phyloP scores from a whole-genome alignment of 768 basidiomycete species.

The Mrakia gelida region DNA sequence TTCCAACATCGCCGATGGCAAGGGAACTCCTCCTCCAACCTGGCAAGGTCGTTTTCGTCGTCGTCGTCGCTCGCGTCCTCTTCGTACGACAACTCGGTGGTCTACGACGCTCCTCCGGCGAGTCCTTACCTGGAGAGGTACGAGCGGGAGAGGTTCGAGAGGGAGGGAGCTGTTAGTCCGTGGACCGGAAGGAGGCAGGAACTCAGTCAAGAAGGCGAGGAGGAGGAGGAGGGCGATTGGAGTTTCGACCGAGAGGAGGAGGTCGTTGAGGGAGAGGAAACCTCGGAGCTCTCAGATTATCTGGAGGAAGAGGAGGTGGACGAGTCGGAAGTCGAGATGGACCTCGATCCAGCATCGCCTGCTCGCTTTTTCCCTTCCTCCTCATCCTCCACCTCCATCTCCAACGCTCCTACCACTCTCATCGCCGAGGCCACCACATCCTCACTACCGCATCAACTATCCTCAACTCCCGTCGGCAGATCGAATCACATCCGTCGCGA shows the following conservation, averaged over 20 bases:
- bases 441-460: background rate
- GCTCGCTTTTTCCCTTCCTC: background rate
- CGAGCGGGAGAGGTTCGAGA: too few species aligned
- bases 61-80: too few species aligned
- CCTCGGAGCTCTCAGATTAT: background rate
- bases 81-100: too few species aligned
- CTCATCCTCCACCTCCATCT: background rate
- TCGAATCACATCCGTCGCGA: background rate
- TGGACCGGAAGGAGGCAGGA: background rate
- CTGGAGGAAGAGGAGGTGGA: background rate
- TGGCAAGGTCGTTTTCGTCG: too few species aligned
- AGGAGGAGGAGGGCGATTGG: background rate
- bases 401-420: background rate
- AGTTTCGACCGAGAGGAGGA: background rate
- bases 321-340: background rate
- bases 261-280: background rate
- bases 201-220: background rate
- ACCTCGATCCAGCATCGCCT: background rate
- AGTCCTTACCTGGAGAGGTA: too few species aligned
- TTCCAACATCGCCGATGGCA: too few species aligned
- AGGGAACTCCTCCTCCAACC: too few species aligned
- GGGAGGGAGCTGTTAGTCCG: too few species aligned
- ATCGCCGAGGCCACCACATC: background rate
- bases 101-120: too few species aligned
- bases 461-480: background rate